Evolutionary conservation across 257 asterid species (phyloP), one percentile per base, ranked within the genome.

Genomic region (Nicotiana obtusifolia): DNA sequence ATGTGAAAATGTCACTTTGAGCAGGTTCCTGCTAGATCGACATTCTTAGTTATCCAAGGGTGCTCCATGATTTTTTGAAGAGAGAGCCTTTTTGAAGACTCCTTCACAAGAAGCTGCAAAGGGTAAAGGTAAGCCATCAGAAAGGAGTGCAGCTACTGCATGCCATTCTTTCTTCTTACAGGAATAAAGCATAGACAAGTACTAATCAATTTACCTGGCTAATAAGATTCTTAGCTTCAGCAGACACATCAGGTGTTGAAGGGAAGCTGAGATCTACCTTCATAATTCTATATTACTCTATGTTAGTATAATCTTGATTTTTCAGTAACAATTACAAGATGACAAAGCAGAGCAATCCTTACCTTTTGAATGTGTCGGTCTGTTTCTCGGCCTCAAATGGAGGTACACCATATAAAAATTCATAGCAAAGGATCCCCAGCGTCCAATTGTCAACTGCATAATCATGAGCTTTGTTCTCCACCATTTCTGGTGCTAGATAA

Each of bases 401-500:
- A 84, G 98, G 97, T 80, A 76, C 90, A 16, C 98, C 97, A 67
- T 91, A 95, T 80, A 95, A 22, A 80, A 95, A 90, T 88, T 95
- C 99, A 71, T 90, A 95, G 88, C 97, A 95, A 33, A 95, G 95
- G 81, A 95, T 84, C 11, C 98, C 99, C 81, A 93, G 77, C 20
- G 99, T 93, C 98, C 98, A 93, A 81, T 95, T 95, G 88, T 95
- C 99, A 22, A 95, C 98, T 77, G 95, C 88, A 82, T 91, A 89
- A 81, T 93, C 98, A 68, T 95, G 98, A 57, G 92, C 94, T 85
- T 91, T 93, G 84, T 92, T 90, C 85, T 92, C 97, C 87, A 95
- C 98, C 99, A 95, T 92, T 86, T 95, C 99, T 60, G 98, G 98
- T 84, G 99, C 97, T 85, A 95, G 82, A 86, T 95, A 95, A 87